phyloP scores from a whole-genome alignment of 306 rosid genomes.

The Quercus robur region DNA sequence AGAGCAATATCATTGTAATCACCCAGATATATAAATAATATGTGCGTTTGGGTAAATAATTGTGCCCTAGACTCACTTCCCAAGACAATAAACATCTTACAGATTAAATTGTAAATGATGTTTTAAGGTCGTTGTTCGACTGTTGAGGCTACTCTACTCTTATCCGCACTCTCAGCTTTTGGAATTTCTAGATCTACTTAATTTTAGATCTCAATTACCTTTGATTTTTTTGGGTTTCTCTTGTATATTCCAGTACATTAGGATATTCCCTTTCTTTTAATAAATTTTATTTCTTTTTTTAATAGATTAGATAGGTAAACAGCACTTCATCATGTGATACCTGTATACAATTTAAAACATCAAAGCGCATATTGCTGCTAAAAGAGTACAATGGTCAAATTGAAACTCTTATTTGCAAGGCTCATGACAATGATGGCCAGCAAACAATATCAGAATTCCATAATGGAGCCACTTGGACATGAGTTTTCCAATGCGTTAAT shows the following conservation, averaged over 20 bases:
- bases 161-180: not conserved
- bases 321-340: not conserved
- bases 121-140: not conserved
- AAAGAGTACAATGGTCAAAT: not conserved
- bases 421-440: not conserved
- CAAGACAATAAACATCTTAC: not conserved
- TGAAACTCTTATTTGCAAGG: not conserved
- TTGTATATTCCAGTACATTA: not conserved
- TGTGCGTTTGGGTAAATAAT: too few species aligned
- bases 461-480: not conserved
- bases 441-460: not conserved
- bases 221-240: not conserved
- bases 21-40: too few species aligned
- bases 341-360: not conserved
- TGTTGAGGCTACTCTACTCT: not conserved
- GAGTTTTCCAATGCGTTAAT: not conserved
- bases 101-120: not conserved
- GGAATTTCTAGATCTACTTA: not conserved
- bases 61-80: too few species aligned
- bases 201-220: not conserved
- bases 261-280: not conserved
- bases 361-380: not conserved
- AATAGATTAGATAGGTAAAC: not conserved
- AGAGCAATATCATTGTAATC: too few species aligned
- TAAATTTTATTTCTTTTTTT: not conserved